Base-by-base conservation (phyloP, 306 rosid species). In the Hippophae gyantsensis region DNA sequence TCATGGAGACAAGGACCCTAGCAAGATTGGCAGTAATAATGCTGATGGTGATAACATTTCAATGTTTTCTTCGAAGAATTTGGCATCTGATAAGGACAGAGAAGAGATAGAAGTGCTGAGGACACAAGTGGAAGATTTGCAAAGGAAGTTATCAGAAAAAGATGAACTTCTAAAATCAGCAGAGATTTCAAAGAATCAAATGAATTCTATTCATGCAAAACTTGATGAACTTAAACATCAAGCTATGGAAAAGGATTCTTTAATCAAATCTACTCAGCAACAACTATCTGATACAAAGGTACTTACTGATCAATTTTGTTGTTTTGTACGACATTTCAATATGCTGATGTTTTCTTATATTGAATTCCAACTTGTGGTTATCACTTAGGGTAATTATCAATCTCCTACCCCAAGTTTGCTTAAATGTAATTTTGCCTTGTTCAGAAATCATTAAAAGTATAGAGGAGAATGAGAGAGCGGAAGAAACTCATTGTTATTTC, bases 251-350 rank as follows among this genome's bases (percentile, higher is more conserved):
- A 92, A 88, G 74, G 96, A 92, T 9, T 56, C 76, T 65, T 55
- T 79, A 55, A 78, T 92, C 48, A 86, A 75, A 69, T 73, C 84
- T 61, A 69, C 82, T 13, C 95, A 80, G 67, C 76, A 58, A 51
- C 88, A 86, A 57, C 85, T 93, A 18, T 75, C 89, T 69, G 99
- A 92, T 77, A 79, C 88, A 55, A 88, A 88, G 96, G 99, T 88
- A 64, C 63, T 13, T 14, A 40, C 56, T 14, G 66, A 26, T 71
- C 38, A 11, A 49, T 10, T 42, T 3, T 43, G 32, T 45, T 46
- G 18, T 13, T 63, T 32, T 32, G 38, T 32, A 32, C 0, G 38
- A 2, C 38, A 32, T 2, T 32, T 32, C 4, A 32, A 32, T 32
- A 2, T 32, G 38, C 38, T 32, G 38, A 32, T 4, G 38, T 32